Percentiles rank a stretch among this genome's conserved stretches.
Conservation (phyloP, 495 filamentous ascomycete species). For the Penicillium canescens region DNA sequence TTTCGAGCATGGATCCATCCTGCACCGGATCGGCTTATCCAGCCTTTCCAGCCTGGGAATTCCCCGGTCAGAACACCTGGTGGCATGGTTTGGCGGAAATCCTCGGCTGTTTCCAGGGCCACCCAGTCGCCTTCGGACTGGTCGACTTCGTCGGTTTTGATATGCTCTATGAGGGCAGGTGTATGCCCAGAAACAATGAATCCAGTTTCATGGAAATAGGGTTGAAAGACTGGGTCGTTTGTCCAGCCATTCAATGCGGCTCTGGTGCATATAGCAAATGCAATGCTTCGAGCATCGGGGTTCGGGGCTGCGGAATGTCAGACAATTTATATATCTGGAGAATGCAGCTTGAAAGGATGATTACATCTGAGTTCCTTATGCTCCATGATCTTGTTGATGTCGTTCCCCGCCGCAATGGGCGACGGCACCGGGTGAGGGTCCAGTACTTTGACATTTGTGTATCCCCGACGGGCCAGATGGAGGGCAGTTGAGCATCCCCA, state of each 20-base stretch:
- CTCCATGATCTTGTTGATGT: constrained; percentile 59
- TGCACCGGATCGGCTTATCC: constrained; percentile 38
- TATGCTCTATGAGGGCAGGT: constrained; percentile 33
- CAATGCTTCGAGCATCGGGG: constrained; percentile 30
- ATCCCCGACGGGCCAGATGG: constrained; percentile 49
- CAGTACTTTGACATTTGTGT: constrained; percentile 47
- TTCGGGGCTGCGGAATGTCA: constrained; percentile 4
- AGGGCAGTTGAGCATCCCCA: constrained; percentile 57
- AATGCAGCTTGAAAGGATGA: neutral
- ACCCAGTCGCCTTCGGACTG: constrained; percentile 25
- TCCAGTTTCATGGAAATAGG: constrained; percentile 51
- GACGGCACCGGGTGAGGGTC: constrained; percentile 49
- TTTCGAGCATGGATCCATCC: constrained; percentile 53
- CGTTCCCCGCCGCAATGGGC: constrained; percentile 54
- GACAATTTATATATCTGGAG: constrained; percentile 9
- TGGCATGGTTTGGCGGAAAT: constrained; percentile 54
- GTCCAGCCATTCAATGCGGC: constrained; percentile 47
- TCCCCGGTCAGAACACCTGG: constrained; percentile 49
- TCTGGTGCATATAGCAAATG: constrained; percentile 34
- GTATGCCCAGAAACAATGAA: constrained; percentile 46
- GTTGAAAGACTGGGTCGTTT: constrained; percentile 46
- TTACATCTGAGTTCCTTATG: constrained; percentile 43
- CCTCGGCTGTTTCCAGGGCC: constrained; percentile 34
- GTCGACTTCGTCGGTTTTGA: constrained; percentile 36
- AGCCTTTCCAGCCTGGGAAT: constrained; percentile 53